phyloP scores from a whole-genome alignment of 2,329 filamentous ascomycete species.

The Bipolaris victoriae region DNA sequence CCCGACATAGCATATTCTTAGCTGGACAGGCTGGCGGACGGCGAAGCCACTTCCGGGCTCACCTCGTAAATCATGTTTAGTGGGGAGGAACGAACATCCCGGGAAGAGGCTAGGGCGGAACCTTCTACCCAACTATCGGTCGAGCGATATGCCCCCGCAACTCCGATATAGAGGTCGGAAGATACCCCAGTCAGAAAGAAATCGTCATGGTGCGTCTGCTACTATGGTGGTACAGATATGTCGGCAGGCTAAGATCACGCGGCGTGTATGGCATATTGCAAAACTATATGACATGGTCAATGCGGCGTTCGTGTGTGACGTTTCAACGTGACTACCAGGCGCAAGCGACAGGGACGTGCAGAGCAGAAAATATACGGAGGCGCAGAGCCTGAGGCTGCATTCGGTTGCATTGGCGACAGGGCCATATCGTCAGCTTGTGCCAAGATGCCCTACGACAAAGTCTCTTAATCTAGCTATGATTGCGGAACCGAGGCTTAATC shows the following conservation, averaged over 20 bases:
- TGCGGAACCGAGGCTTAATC: constrained; percentile 12
- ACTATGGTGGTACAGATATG: constrained; percentile 11
- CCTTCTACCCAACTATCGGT: constrained; percentile 17
- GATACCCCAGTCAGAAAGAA: constrained; percentile 1
- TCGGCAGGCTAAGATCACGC: constrained; percentile 17
- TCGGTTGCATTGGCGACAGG: constrained; percentile 21
- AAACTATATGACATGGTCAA: constrained; percentile 18
- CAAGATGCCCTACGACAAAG: constrained; percentile 12
- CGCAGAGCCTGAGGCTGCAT: constrained; percentile 12
- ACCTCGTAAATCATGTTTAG: constrained; percentile 14
- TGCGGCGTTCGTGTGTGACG: constrained; percentile 10
- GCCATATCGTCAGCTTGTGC: constrained; percentile 15
- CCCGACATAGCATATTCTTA: constrained; percentile 11
- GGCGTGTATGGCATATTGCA: constrained; percentile 14
- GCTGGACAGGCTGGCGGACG: constrained; percentile 6
- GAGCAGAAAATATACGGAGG: constrained; percentile 13
- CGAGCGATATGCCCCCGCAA: constrained; percentile 6
- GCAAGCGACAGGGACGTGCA: constrained; percentile 18
- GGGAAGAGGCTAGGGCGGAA: constrained; percentile 15
- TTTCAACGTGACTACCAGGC: constrained; percentile 9
- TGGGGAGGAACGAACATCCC: constrained; percentile 11
- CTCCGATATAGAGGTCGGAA: constrained; percentile 11
- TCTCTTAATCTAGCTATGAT: constrained; percentile 33
- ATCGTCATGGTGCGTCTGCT: constrained; percentile 15
- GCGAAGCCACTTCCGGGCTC: constrained; percentile 13